These are phyloP conservation scores for Citrus sp. DNA, from an alignment of 345 rosid species.

Conservation along the genomic window DNA sequence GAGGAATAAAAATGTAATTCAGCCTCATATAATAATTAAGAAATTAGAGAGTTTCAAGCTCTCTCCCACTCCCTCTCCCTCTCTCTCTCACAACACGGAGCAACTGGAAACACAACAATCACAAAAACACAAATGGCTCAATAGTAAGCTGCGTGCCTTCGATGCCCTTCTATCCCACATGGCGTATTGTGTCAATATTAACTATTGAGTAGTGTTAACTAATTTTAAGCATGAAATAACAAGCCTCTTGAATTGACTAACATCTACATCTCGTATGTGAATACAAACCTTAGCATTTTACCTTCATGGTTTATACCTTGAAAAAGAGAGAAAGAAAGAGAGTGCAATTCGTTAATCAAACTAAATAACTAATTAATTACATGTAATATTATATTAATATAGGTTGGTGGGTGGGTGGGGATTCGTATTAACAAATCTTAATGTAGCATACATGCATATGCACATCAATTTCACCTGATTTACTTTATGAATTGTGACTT, in stretches of 20 bases:
- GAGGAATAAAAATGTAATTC: too few species aligned
- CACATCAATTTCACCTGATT: slow-evolving; percentile 20
- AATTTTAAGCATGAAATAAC: background rate
- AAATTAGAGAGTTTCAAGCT: too few species aligned
- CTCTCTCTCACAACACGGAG: too few species aligned
- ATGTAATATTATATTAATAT: background rate
- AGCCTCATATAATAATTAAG: background rate
- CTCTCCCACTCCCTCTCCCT: too few species aligned
- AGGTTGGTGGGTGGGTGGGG: background rate
- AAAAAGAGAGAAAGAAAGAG: background rate
- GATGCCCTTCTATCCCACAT: background rate
- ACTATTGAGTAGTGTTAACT: background rate
- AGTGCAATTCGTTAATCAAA: background rate
- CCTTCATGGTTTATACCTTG: background rate
- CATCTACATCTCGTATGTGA: slow-evolving; percentile 8
- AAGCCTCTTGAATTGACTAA: slow-evolving; percentile 11
- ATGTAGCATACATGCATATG: background rate
- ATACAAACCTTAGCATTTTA: slow-evolving; percentile 11
- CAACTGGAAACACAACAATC: background rate
- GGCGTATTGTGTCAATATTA: background rate
- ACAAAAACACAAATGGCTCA: background rate
- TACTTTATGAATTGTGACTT: slow-evolving; percentile 9
- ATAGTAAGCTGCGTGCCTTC: slow-evolving; percentile 14
- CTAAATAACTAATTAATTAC: background rate
- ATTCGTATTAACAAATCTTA: slow-evolving; percentile 6